Evolutionary conservation across 139 green algal species (phyloP).

Genomic region (Choricystis sp.): DNA sequence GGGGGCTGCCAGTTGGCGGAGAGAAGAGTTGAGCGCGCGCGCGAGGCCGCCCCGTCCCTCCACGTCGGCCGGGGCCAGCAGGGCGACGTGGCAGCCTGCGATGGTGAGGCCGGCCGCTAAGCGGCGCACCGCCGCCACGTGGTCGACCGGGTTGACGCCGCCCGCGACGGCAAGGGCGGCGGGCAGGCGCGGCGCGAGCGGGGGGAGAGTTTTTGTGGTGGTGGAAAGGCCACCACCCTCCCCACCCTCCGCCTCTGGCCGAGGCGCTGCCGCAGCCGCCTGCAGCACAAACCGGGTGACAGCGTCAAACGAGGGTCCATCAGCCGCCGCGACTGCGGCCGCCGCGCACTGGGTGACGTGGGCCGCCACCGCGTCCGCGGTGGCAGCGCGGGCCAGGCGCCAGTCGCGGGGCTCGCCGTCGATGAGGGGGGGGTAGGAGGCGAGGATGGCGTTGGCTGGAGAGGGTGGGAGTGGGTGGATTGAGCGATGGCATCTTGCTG

Average conservation of each 20-base stretch:
- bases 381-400: background rate
- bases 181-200: background rate
- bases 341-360: background rate
- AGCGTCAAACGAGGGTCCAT: background rate
- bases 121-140: background rate
- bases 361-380: background rate
- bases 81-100: background rate
- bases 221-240: background rate
- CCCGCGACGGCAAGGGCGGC: background rate
- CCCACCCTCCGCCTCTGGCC: too few species aligned
- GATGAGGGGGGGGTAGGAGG: background rate
- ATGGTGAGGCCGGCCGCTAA: background rate
- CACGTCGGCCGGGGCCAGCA: background rate
- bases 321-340: background rate
- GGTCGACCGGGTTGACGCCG: background rate
- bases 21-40: background rate
- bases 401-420: background rate
- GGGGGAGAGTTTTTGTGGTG: background rate
- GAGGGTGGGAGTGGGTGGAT: background rate
- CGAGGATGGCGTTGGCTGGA: background rate
- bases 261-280: too few species aligned
- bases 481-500: background rate
- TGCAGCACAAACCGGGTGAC: background rate
- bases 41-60: background rate
- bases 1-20: background rate